Conservation (phyloP, 2,329 filamentous ascomycete genomes). For the Tolypocladium cylindrosporum region DNA sequence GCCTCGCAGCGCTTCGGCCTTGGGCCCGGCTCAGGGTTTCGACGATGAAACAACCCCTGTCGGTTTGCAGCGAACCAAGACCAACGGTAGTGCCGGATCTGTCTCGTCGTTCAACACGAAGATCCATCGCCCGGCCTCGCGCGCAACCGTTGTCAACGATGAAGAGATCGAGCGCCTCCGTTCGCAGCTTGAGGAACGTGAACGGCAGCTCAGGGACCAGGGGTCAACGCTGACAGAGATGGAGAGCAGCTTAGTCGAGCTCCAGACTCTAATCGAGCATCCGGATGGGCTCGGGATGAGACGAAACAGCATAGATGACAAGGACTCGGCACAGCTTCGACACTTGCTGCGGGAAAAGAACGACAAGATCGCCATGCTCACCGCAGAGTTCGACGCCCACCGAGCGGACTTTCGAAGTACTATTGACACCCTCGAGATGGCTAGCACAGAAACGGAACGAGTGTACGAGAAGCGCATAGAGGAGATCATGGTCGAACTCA, state of each 20-base stretch:
- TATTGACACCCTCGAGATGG: slow-evolving; percentile 91
- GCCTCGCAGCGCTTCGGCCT: slow-evolving; percentile 49
- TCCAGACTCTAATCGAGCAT: slow-evolving; percentile 58
- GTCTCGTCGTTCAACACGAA: slow-evolving; percentile 44
- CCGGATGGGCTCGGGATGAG: slow-evolving; percentile 30
- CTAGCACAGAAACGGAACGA: slow-evolving; percentile 87
- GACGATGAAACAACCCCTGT: slow-evolving; percentile 50
- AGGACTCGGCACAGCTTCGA: slow-evolving; percentile 67
- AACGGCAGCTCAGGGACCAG: slow-evolving; percentile 83
- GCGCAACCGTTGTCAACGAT: slow-evolving; percentile 45
- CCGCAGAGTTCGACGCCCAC: slow-evolving; percentile 88
- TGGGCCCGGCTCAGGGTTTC: slow-evolving; percentile 40
- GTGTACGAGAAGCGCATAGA: slow-evolving; percentile 93
- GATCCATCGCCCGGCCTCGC: slow-evolving; percentile 38
- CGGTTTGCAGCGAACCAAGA: slow-evolving; percentile 39
- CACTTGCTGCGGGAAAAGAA: slow-evolving; percentile 88
- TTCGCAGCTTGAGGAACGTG: slow-evolving; percentile 69
- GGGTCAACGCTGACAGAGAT: slow-evolving; percentile 75
- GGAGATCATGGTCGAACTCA: slow-evolving; percentile 72
- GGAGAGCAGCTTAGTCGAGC: slow-evolving; percentile 76
- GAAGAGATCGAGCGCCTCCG: slow-evolving; percentile 67
- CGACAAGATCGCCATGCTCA: slow-evolving; percentile 88
- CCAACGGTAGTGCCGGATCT: slow-evolving; percentile 44
- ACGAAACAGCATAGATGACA: slow-evolving; percentile 49
- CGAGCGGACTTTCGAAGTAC: slow-evolving; percentile 93